A percentile compares a stretch with the other conserved stretches of the same genome.
phyloP scores from a whole-genome alignment of 306 rosid genomes.

The cucumber (Cucumis sativus) region DNA sequence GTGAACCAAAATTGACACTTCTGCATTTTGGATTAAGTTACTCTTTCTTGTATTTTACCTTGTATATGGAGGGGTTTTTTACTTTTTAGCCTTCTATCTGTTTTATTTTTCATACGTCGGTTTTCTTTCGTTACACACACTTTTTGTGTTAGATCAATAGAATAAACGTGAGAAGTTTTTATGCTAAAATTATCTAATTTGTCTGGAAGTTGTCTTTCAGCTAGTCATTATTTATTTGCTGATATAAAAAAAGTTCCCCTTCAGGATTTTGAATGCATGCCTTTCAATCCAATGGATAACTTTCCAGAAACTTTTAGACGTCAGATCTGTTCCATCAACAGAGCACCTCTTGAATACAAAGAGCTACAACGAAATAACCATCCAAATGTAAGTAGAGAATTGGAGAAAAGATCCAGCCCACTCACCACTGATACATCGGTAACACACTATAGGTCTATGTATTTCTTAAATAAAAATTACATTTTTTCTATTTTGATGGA shows the following conservation, averaged over 20 bases:
- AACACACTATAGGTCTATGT: conserved; percentile 25
- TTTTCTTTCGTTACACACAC: not conserved
- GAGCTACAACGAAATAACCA: conserved; percentile 28
- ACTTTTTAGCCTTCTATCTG: not conserved
- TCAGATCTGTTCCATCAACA: conserved; percentile 24
- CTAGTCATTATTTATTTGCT: conserved; percentile 5
- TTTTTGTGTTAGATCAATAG: not conserved
- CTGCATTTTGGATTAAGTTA: too few relatives aligned
- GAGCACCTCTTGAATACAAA: conserved; percentile 26
- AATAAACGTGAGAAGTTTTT: not conserved
- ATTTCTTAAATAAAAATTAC: not conserved
- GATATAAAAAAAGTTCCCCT: conserved; percentile 10
- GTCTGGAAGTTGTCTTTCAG: not conserved
- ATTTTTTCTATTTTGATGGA: not conserved
- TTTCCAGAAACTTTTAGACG: conserved; percentile 64
- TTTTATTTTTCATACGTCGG: not conserved
- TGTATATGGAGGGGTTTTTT: not conserved
- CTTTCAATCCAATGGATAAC: conserved; percentile 56
- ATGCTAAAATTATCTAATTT: not conserved
- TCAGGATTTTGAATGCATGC: conserved; percentile 96
- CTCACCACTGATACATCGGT: conserved; percentile 23
- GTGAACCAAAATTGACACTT: too few relatives aligned
- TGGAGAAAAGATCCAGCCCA: conserved; percentile 31
- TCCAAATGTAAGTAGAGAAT: conserved; percentile 27
- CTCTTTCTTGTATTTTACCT: not conserved